Base-by-base conservation (phyloP, 495 filamentous ascomycete species). In the Lasiosphaeriaceae sp. region DNA sequence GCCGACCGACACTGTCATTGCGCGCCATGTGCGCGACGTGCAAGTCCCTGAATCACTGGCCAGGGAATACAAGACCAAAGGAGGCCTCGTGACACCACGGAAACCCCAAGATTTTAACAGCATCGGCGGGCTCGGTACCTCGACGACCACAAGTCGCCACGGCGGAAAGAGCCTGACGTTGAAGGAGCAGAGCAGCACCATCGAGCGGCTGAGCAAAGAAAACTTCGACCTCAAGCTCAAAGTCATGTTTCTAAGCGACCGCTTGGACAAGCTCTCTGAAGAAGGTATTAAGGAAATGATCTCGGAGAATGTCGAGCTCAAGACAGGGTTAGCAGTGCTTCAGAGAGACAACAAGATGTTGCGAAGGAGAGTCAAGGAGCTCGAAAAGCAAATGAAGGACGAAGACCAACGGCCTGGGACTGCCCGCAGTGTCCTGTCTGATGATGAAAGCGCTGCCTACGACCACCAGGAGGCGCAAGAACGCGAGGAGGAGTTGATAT, bases 211-310 rank as follows among this genome's bases (percentile, higher is more conserved):
- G 6, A 91, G 89, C 57, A 98, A 98, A 72, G 89, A 92, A 66
- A 97, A 97, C 61, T 98, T 97, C 66, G 94, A 96, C 66, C 78
- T 98, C 39, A 98, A 98, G 71, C 86, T 98, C 70, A 92, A 96
- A 70, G 94, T 97, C 49, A 93, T 96, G 75, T 97, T 96, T 64
- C 82, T 98, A 31, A 94, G 92, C 65, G 91, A 97, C 63, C 88
- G 93, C 11, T 72, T 98, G 24, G 91, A 95, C 72, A 90, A 91
- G 66, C 86, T 92, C 39, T 96, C 91, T 9, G 95, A 97, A 68
- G 95, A 98, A 69, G 90, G 92, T 50, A 86, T 97, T 68, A 96
- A 95, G 73, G 92, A 96, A 66, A 92, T 96, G 86, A 93, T 96
- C 60, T 88, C 89, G 20, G 92, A 97, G 73, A 98, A 96, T 70